Conservation (phyloP, 2,329 filamentous ascomycete species). For the Xylariaceae sp. region DNA sequence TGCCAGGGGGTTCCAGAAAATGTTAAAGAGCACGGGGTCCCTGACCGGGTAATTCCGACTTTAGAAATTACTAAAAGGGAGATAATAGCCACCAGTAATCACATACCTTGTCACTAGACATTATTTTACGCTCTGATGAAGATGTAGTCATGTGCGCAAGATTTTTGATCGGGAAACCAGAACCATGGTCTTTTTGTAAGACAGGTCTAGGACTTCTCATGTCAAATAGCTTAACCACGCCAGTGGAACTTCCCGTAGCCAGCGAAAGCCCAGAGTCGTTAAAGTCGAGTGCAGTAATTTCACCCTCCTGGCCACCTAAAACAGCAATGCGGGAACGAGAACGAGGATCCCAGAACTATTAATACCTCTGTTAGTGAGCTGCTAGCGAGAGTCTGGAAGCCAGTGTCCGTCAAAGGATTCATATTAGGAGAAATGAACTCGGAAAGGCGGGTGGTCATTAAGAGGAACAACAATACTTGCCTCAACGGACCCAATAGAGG, state of each 20-base stretch:
- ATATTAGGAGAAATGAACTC: too few species aligned
- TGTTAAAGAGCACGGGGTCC: too few species aligned
- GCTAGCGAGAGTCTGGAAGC: not conserved
- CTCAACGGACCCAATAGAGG: conserved; percentile 91
- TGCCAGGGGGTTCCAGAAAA: too few species aligned
- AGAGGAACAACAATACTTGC: conserved; percentile 6
- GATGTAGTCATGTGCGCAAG: conserved; percentile 74
- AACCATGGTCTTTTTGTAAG: conserved; percentile 93
- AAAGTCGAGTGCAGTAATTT: conserved; percentile 89
- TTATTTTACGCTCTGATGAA: conserved; percentile 81
- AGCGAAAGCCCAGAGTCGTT: conserved; percentile 82
- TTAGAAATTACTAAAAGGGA: too few species aligned
- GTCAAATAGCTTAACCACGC: conserved; percentile 90
- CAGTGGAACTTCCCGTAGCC: conserved; percentile 85
- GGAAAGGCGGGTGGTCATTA: not conserved
- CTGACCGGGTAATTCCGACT: too few species aligned
- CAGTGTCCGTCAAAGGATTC: too few species aligned
- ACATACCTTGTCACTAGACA: conserved; percentile 95
- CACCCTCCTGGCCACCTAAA: conserved; percentile 70
- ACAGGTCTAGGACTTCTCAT: conserved; percentile 85
- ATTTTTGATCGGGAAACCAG: conserved; percentile 90
- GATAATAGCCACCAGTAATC: too few species aligned
- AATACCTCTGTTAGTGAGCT: conserved; percentile 3
- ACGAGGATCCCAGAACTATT: conserved; percentile 83
- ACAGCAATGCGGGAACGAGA: conserved; percentile 82